These are phyloP conservation scores for Leccinum fibrillosum DNA, from an alignment of 768 basidiomycete species.

Conservation along the genomic window DNA sequence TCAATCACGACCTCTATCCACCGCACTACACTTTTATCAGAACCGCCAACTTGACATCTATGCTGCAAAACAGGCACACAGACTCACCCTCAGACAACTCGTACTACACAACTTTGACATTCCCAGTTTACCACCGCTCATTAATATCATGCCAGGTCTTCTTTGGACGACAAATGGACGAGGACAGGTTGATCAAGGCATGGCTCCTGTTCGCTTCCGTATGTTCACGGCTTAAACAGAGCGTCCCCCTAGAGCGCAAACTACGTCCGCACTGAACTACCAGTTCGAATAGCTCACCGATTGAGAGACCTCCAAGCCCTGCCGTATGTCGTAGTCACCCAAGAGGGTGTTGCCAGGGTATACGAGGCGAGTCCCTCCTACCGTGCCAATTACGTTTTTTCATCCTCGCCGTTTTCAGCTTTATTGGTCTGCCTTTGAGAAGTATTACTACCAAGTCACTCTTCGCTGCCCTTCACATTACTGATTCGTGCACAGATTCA, in stretches of 20 bases:
- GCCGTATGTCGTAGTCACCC: constrained; percentile 83
- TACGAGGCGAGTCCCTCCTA: constrained; percentile 62
- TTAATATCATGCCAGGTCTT: constrained; percentile 53
- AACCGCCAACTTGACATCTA: constrained; percentile 80
- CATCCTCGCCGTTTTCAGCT: constrained; percentile 41
- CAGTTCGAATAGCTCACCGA: constrained; percentile 84
- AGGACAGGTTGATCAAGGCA: constrained; percentile 75
- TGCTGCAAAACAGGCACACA: constrained; percentile 68
- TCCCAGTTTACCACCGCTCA: not conserved
- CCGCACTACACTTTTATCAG: constrained; percentile 70
- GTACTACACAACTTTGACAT: constrained; percentile 45
- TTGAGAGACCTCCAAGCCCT: constrained; percentile 82
- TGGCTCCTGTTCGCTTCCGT: constrained; percentile 5
- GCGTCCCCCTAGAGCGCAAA: constrained; percentile 65
- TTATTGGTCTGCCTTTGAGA: constrained; percentile 86
- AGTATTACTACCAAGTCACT: constrained; percentile 38
- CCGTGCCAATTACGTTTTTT: not conserved
- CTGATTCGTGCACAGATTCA: constrained; percentile 47
- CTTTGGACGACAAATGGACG: constrained; percentile 80
- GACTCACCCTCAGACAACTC: constrained; percentile 75
- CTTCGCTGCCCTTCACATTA: constrained; percentile 1
- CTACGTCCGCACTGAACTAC: constrained; percentile 86
- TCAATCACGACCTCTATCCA: constrained; percentile 28
- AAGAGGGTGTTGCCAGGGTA: constrained; percentile 78
- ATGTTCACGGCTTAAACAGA: not conserved